phyloP scores from a whole-genome alignment of 495 filamentous ascomycete genomes.

The Antarctomyces pellizariae region DNA sequence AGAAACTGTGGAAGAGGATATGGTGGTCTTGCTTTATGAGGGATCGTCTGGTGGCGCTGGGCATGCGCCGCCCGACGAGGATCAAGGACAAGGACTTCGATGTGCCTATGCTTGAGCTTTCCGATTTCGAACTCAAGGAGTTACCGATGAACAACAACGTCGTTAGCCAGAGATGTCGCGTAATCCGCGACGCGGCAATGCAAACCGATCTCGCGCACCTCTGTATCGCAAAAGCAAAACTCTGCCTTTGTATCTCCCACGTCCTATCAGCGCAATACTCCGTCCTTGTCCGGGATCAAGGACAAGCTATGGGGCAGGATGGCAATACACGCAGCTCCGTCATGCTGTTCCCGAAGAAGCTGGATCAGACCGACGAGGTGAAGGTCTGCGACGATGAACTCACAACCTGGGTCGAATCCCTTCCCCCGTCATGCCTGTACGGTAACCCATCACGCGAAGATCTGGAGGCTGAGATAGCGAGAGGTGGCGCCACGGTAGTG shows the following conservation, averaged over 20 bases:
- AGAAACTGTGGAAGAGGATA: conserved; percentile 68
- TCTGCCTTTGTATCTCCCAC: conserved; percentile 67
- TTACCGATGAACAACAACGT: conserved; percentile 38
- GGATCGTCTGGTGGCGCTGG: conserved; percentile 67
- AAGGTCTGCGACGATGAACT: conserved; percentile 49
- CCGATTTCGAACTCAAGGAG: conserved; percentile 49
- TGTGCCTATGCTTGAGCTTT: conserved; percentile 62
- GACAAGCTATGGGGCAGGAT: conserved; percentile 28
- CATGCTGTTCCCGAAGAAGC: conserved; percentile 72
- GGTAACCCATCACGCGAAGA: no score
- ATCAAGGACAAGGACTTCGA: conserved; percentile 81
- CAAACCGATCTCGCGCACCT: conserved; percentile 56
- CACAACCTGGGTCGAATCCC: conserved; percentile 40
- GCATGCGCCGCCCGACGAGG: conserved; percentile 70
- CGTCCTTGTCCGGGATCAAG: conserved; percentile 60
- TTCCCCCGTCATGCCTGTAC: conserved; percentile 46
- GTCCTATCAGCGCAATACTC: conserved; percentile 75
- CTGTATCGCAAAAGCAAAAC: conserved; percentile 78
- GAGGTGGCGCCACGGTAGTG: conserved; percentile 25
- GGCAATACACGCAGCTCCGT: conserved; percentile 58
- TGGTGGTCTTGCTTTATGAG: conserved; percentile 93
- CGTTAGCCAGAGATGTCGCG: conserved; percentile 39
- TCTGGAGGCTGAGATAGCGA: conserved; percentile 21
- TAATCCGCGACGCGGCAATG: conserved; percentile 35
- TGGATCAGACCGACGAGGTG: conserved; percentile 52